Base-by-base conservation (phyloP, 164 flowering plant species). In the Nymphaea thermarum region DNA sequence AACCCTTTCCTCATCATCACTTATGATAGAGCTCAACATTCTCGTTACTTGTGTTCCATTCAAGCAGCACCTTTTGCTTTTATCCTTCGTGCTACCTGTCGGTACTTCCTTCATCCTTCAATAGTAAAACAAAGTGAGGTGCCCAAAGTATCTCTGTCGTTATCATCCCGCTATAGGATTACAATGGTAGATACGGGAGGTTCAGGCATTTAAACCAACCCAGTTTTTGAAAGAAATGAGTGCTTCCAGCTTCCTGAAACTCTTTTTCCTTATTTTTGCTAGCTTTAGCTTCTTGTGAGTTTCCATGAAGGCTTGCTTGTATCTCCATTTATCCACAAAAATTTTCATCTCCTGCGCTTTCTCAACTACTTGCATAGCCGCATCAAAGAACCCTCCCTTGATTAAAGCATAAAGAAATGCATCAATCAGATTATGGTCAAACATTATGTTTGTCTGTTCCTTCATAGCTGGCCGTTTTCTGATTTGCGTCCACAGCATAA, bases 241-340 rank as follows among this genome's bases (percentile, higher is more conserved):
- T 2, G 98, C 85, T 75, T 90, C 96, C 92, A 84, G 84, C 81
- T 91, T 94, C 73, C 85, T 82, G 44, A 75, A 73, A 78, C 77
- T 90, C 71, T 84, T 89, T 77, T 70, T 91, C 71, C 98, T 88
- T 71, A 91, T 72, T 81, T 88, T 94, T n/a, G 85, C 68, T 43
- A 87, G 80, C 74, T 76, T 85, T 42, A 90, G 86, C 80, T 94
- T 94, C 85, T 91, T 94, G 76, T 94, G 98, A 7, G 67, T 85
- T 82, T 94, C 99, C 96, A 94, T 94, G 78, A 86, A 94, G 42
- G 90, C 98, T 76, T 91, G 99, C 76, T 94, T 94, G 77, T 90
- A 88, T 73, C 87, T 86, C 99, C 99, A 90, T 78, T 94, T 94
- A 73, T 94, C 98, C 57, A 94, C 90, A 76, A 87, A 90, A 41